These are phyloP conservation scores for Sporisorium iseilematis-ciliati DNA, from an alignment of 1,284 basidiomycete species.

Conservation along the genomic window DNA sequence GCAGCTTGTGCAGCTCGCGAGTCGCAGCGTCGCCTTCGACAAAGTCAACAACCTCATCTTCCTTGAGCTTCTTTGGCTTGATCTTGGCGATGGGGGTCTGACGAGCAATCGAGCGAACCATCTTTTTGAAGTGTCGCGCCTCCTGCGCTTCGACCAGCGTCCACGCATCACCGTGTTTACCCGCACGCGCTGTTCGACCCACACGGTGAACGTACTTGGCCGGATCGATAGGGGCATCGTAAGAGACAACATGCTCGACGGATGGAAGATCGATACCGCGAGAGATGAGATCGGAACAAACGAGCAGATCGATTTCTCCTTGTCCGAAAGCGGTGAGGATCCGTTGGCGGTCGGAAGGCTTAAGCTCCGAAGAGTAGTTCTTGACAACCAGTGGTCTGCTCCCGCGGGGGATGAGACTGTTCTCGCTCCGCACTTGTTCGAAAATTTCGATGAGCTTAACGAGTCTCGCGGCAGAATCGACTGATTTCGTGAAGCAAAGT, in stretches of 20 bases:
- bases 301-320: conserved; percentile 84
- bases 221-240: conserved; percentile 96
- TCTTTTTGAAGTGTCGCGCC: conserved; percentile 63
- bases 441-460: conserved; percentile 87
- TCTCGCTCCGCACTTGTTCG: conserved; percentile 71
- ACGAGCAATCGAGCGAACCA: conserved; percentile 39
- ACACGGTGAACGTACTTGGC: conserved; percentile 97
- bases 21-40: conserved; percentile 39
- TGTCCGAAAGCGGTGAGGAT: conserved; percentile 85
- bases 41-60: conserved; percentile 21
- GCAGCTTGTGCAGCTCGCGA: conserved; percentile 32
- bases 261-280: conserved; percentile 95
- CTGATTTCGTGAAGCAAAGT: conserved; percentile 94
- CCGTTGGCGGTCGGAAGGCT: conserved; percentile 78
- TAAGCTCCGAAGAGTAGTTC: conserved; percentile 87
- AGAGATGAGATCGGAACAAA: conserved; percentile 95
- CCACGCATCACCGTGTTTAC: conserved; percentile 87
- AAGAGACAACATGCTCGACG: conserved; percentile 90
- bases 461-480: conserved; percentile 87
- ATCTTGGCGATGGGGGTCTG: conserved; percentile 44
- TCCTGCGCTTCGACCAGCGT: conserved; percentile 95
- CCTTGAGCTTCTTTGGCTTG: conserved; percentile 40
- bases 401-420: conserved; percentile 34
- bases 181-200: conserved; percentile 92
- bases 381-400: conserved; percentile 69